Evolutionary conservation across 2,329 filamentous ascomycete species (phyloP), one percentile per base, ranked within the genome.

Genomic region (Trichoderma koningii): DNA sequence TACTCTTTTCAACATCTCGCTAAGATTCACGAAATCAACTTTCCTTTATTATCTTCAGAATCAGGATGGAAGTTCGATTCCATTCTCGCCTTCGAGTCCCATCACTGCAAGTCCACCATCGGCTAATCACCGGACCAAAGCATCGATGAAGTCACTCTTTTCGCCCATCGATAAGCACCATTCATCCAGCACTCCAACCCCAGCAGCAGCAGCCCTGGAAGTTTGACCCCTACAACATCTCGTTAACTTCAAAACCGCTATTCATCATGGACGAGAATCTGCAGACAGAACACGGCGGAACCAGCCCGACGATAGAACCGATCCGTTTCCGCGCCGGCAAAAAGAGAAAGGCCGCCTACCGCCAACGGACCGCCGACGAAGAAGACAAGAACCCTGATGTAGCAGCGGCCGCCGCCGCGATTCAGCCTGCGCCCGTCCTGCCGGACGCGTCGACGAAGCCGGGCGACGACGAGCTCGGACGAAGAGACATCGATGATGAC

Each of bases 311-410:
- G 6, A n/a, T 64, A 55, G 69, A 71, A 52, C 74, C 76, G 14
- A 74, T 86, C 41, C 75, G 83, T 38, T 89, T 89, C 69, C 84
- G 85, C 45, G 78, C 77, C 34, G 72, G 79, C 66, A 88, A 87
- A 74, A 88, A 87, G 76, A 81, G 85, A 72, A 88, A 87, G 72
- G 76, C 79, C 28, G 28, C 6, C 5, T 85, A 86, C 68, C 81
- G 86, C 53, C 84, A 85, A 68, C 83, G 84, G 68, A 68, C 73
- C 7, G 17, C 44, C 14, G 64, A 55, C 4, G 65, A 53, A 3
- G 45, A 47, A n/a, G 51, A 38, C 12, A 38, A 15, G 14, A 17
- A 14, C 23, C 21, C 30, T 30, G 55, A 51, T 19, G 41, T 21
- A 17, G 44, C 21, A 3, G 21, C 21, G 21, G 21, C 38, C 17